Evolutionary conservation across 768 basidiomycete genomes (phyloP), one percentile per base, ranked within the genome.

Genomic region (Rubroboletus pulcherrimus): DNA sequence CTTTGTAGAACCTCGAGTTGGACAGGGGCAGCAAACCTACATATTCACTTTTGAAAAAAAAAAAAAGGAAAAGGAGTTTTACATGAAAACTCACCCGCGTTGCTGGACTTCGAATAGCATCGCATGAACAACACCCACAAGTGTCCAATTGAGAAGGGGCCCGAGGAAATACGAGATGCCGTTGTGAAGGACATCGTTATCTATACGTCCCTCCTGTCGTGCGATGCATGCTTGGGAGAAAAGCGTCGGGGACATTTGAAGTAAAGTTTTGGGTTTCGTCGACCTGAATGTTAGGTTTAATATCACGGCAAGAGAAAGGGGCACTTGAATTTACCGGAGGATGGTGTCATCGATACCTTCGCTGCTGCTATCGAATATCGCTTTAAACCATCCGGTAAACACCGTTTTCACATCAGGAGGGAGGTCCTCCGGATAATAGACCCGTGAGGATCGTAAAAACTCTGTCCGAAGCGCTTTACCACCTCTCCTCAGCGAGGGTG

Each of bases 291-390:
- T 19, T 44, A 14, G 10, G 41, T 57, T 62, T n/a, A 59, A 49
- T 21, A 17, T 43, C 12, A 24, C 8, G 6, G 6, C 37, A 35
- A 44, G 40, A 33, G 29, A 46, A 46, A 12, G 24, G 38, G 8
- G n/a, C 35, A n/a, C 24, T 31, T 35, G 38, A 12, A 48, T 53
- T 61, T 69, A 84, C 85, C 85, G 76, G 26, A 87, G 73, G 53
- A 90, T 87, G 14, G 80, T 84, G 62, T 93, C 91, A 60, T 92
- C 91, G 29, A 93, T 91, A 1, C 91, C 91, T 66, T 92, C 91
- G 59, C 82, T 90, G 56, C 74, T 73, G 47, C 75, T 83, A 65
- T 91, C 89, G 66, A 92, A 92, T 29, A 93, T 74, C 0, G 87
- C 86, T 63, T 89, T 91, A 61, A 78, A 83, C 91, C 91, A 93